These are phyloP conservation scores for Colletotrichum abscissum DNA, from an alignment of 2,329 filamentous ascomycete genomes.

Conservation along the genomic window DNA sequence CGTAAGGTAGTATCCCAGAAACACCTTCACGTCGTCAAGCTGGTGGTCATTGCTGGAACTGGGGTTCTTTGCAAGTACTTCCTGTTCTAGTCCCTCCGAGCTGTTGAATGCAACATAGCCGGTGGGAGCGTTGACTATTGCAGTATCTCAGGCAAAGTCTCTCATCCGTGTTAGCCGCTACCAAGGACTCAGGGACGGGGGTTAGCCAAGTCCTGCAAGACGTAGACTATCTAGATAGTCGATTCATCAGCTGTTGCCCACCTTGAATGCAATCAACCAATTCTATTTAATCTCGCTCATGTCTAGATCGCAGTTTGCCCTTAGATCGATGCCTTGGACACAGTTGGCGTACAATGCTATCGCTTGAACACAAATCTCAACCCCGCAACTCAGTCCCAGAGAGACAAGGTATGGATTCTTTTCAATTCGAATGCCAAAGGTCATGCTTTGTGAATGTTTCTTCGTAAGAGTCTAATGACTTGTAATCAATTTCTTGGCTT, in stretches of 20 bases:
- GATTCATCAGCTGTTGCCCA: neutral
- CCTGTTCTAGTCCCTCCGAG: neutral
- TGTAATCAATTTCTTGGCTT: conserved; percentile 40
- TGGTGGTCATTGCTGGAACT: neutral
- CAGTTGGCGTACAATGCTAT: neutral
- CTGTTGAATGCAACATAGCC: neutral
- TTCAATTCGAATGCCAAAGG: neutral
- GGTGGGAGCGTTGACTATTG: neutral
- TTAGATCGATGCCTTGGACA: neutral
- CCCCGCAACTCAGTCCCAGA: neutral
- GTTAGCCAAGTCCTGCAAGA: neutral
- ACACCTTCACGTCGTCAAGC: neutral
- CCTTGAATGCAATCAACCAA: neutral
- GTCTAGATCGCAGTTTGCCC: neutral
- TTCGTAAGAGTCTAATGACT: neutral
- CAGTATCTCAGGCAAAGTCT: neutral
- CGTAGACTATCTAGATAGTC: neutral
- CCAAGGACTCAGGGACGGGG: neutral
- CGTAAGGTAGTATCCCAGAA: neutral
- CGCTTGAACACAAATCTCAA: neutral
- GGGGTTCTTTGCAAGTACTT: neutral
- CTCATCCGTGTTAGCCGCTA: neutral
- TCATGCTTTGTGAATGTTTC: neutral
- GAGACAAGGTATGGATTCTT: accelerated
- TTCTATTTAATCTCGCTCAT: neutral